These are phyloP conservation scores for Azolla pinnata DNA, from an alignment of 75 land plant species.

Conservation along the genomic window DNA sequence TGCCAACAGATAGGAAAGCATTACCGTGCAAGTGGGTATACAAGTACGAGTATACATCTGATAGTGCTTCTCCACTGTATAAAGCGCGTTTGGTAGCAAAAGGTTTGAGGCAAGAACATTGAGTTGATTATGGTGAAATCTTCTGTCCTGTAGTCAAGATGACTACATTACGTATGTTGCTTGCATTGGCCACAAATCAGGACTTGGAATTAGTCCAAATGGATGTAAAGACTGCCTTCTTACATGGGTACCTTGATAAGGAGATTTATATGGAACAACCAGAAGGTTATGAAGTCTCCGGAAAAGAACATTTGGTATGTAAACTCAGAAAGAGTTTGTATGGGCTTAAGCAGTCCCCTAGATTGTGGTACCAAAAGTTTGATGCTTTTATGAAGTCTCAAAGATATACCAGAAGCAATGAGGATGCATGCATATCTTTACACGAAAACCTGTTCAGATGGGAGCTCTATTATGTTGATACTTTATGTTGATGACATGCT, in stretches of 20 bases:
- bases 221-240: conserved; percentile 12
- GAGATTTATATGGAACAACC: conserved; percentile 12
- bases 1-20: not conserved
- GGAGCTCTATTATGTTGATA: conserved; percentile 7
- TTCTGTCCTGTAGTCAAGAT: not conserved
- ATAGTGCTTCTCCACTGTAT: not conserved
- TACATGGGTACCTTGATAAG: conserved; percentile 9
- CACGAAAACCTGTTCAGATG: not conserved
- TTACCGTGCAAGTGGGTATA: not conserved
- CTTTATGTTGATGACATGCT: conserved; percentile 8
- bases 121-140: conserved; percentile 3
- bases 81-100: not conserved
- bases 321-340: conserved; percentile 12
- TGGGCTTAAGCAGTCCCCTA: conserved; percentile 19
- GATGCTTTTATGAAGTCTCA: conserved; percentile 1
- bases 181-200: not conserved
- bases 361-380: conserved; percentile 13
- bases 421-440: conserved; percentile 16
- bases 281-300: not conserved
- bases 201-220: conserved; percentile 5
- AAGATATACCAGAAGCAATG: conserved; percentile 6
- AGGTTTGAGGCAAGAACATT: not conserved
- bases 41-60: not conserved
- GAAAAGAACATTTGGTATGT: conserved; percentile 7
- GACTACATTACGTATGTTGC: not conserved